A percentile compares a stretch with the other conserved stretches of the same genome.
Conservation (phyloP, 805 yeast species). For the Wickerhamiella azyma region DNA sequence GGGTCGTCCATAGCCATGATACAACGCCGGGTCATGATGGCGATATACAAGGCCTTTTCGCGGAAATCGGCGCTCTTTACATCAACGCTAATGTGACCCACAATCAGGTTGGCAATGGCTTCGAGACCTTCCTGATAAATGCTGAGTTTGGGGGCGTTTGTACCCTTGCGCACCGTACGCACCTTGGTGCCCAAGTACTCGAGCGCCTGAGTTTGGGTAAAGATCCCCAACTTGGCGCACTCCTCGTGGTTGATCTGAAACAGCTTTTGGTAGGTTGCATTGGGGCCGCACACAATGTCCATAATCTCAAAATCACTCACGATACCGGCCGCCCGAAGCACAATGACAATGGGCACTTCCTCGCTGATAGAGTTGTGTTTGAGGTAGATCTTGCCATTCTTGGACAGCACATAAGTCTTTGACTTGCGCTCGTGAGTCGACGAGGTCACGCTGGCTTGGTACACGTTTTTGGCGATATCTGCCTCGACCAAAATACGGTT, state of each 20-base stretch:
- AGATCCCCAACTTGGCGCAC: constrained; percentile 69
- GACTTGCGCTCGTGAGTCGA: constrained; percentile 98
- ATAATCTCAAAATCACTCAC: constrained; percentile 84
- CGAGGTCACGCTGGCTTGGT: constrained; percentile 95
- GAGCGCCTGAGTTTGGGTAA: constrained; percentile 87
- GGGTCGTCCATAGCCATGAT: constrained; percentile 92
- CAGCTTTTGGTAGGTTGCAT: constrained; percentile 77
- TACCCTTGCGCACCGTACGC: constrained; percentile 70
- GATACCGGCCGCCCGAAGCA: constrained; percentile 88
- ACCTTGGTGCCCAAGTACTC: constrained; percentile 84
- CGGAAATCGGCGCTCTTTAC: constrained; percentile 60
- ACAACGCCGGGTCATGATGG: constrained; percentile 93
- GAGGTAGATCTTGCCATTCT: constrained; percentile 74
- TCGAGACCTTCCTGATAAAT: constrained; percentile 89
- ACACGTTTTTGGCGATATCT: constrained; percentile 84
- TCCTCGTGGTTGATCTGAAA: constrained; percentile 92
- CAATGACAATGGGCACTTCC: constrained; percentile 88
- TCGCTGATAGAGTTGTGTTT: constrained; percentile 93
- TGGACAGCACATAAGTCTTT: constrained; percentile 88
- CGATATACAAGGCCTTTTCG: constrained; percentile 87
- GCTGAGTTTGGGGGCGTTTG: constrained; percentile 66
- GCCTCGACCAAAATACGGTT: constrained; percentile 97
- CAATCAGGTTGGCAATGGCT: constrained; percentile 77
- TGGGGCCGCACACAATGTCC: constrained; percentile 86
- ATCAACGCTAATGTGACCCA: constrained; percentile 83